Conservation (phyloP, 306 rosid species). For the Pterocarpus santalinus region DNA sequence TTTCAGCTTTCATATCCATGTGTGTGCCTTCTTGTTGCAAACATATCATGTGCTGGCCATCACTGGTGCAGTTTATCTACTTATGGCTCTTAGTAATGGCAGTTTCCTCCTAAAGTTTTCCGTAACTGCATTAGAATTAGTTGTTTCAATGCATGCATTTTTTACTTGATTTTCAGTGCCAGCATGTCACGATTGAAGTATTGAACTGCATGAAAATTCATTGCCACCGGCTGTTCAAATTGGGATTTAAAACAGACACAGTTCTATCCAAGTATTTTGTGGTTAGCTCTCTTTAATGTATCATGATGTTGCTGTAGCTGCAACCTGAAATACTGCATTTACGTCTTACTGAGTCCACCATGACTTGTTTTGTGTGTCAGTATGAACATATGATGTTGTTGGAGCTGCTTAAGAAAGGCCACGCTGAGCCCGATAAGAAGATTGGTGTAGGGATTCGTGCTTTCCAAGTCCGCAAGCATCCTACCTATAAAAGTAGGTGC, state of each 20-base stretch:
- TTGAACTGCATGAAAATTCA: background rate
- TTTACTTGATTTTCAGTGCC: background rate
- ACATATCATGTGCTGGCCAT: background rate
- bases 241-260: background rate
- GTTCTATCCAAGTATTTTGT: background rate
- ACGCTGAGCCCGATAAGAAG: constrained; percentile 79
- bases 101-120: background rate
- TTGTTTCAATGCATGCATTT: background rate
- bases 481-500: constrained; percentile 80
- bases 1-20: background rate
- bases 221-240: background rate
- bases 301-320: constrained; percentile 7
- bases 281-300: background rate
- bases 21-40: background rate
- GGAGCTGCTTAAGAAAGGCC: constrained; percentile 91
- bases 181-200: background rate
- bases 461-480: constrained; percentile 85
- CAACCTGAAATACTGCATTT: constrained; percentile 8
- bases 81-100: background rate
- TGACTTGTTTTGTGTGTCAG: constrained; percentile 59
- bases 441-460: constrained; percentile 70
- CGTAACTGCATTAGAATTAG: background rate
- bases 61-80: background rate
- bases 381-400: constrained; percentile 78
- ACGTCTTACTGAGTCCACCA: constrained; percentile 1